These are phyloP conservation scores for Tolypocladium inflatum DNA, from an alignment of 2,329 filamentous ascomycete genomes.

Conservation along the genomic window DNA sequence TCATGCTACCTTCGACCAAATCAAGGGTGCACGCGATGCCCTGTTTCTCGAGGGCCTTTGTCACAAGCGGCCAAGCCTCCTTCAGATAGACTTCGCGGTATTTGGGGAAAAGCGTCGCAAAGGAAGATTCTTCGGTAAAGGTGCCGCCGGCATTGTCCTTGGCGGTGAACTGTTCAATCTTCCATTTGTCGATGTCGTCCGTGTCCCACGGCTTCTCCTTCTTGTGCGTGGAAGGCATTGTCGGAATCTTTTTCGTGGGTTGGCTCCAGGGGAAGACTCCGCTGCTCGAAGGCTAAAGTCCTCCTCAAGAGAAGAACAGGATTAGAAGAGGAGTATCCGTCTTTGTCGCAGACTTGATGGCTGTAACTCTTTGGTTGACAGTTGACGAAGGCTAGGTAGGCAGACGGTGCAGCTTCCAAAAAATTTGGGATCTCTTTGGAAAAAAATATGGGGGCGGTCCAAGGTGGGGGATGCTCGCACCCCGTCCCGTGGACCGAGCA, in stretches of 20 bases:
- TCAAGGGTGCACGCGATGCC: constrained; percentile 90
- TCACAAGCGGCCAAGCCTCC: constrained; percentile 88
- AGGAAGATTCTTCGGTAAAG: constrained; percentile 89
- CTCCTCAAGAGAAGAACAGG: background rate
- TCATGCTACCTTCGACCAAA: constrained; percentile 93
- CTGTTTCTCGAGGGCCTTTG: constrained; percentile 72
- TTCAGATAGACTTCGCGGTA: constrained; percentile 92
- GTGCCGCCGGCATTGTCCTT: constrained; percentile 78
- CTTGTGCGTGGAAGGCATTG: constrained; percentile 82
- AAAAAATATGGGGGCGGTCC: background rate
- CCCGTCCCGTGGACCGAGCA: background rate
- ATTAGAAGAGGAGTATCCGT: background rate
- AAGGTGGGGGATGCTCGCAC: background rate
- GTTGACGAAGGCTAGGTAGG: too few relatives aligned
- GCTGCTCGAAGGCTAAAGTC: background rate
- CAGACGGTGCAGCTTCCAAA: background rate
- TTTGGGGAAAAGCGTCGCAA: constrained; percentile 82
- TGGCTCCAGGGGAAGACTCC: background rate
- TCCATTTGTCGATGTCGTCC: constrained; percentile 96
- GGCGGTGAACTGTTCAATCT: constrained; percentile 76
- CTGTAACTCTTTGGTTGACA: background rate
- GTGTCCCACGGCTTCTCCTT: constrained; percentile 92
- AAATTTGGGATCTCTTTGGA: background rate
- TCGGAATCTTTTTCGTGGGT: background rate
- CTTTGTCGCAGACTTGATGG: background rate